Evolutionary conservation across 345 rosid species (phyloP), one percentile per base, ranked within the genome.

Genomic region (Lepidium africanum): DNA sequence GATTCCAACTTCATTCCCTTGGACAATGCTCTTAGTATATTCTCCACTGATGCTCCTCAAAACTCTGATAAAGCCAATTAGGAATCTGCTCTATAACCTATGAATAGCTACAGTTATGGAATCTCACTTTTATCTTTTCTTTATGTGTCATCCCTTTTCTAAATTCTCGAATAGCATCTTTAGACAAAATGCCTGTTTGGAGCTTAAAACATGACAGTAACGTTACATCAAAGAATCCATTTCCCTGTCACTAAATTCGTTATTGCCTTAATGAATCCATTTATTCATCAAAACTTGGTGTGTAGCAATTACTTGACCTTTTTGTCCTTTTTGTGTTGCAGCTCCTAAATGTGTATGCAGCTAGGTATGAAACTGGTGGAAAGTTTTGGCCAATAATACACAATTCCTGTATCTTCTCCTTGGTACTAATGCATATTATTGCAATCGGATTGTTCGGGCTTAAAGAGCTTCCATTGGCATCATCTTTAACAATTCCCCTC

Each of bases 351-450:
- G 92, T 93, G 32, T 87, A 88, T 69, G 83, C 76, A 48, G 77
- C 83, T n/a, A 87, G 85, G 85, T 90, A 81, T 59, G 89, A 90
- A 69, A 88, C 90, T 21, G 82, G 84, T 15, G 90, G 97, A 48
- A 85, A 75, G 75, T 88, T 81, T 67, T 93, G 97, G 96, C 96
- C 97, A 38, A 69, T 84, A 54, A 94, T 84, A 72, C 96, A 93
- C 75, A 75, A 65, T 72, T 80, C 87, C 15, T 88, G 84, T 42
- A 81, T 93, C 19, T 85, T 87, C 77, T 85, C 93, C 43, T 73
- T 93, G 78, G 61, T 90, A 54, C 78, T 93, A 80, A 93, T 93
- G 96, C 98, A 90, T 50, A 60, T 93, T 0, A 87, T 88, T 55
- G 94, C 97, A 50, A 79, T 93, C 47, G 97, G 97, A 52, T 76